These are phyloP conservation scores for Kodamaea fungicola DNA, from an alignment of 1,139 yeast genomes.

Conservation along the genomic window DNA sequence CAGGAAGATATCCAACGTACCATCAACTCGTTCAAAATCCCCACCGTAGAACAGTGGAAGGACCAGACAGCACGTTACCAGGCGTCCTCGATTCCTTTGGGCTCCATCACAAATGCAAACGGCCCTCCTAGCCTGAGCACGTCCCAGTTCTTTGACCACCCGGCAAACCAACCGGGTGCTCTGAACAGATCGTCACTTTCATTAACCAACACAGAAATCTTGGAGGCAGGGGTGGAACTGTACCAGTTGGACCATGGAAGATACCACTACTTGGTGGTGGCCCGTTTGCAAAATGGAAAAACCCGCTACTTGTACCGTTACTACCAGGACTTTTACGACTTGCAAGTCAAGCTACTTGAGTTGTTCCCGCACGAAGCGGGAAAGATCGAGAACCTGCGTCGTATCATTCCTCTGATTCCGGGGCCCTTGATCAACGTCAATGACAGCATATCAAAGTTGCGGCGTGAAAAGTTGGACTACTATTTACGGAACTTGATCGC, in stretches of 20 bases:
- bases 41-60: slow-evolving; percentile 96
- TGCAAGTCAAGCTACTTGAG: slow-evolving; percentile 81
- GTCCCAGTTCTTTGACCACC: slow-evolving; percentile 35
- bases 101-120: slow-evolving; percentile 35
- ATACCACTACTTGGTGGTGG: slow-evolving; percentile 81
- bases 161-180: slow-evolving; percentile 14
- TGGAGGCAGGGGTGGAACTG: slow-evolving; percentile 75
- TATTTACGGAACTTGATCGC: slow-evolving; percentile 73
- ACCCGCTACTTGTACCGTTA: slow-evolving; percentile 75
- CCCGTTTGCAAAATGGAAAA: slow-evolving; percentile 66
- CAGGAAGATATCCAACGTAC: slow-evolving; percentile 28
- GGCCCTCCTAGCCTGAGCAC: slow-evolving; percentile 33
- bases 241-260: slow-evolving; percentile 82
- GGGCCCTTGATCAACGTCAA: slow-evolving; percentile 94
- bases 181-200: slow-evolving; percentile 35
- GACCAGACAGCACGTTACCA: slow-evolving; percentile 86
- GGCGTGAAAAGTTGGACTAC: slow-evolving; percentile 80
- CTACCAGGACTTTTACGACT: slow-evolving; percentile 94
- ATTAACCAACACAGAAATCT: slow-evolving; percentile 33
- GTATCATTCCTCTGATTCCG: slow-evolving; percentile 91
- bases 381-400: slow-evolving; percentile 62
- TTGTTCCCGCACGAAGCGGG: slow-evolving; percentile 94
- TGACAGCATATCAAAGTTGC: slow-evolving; percentile 79
- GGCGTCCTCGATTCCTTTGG: slow-evolving; percentile 83
- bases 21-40: slow-evolving; percentile 65